These are phyloP conservation scores for Phytophthora tubulina DNA, from an alignment of 352 stramenopile genomes.

Conservation along the genomic window DNA sequence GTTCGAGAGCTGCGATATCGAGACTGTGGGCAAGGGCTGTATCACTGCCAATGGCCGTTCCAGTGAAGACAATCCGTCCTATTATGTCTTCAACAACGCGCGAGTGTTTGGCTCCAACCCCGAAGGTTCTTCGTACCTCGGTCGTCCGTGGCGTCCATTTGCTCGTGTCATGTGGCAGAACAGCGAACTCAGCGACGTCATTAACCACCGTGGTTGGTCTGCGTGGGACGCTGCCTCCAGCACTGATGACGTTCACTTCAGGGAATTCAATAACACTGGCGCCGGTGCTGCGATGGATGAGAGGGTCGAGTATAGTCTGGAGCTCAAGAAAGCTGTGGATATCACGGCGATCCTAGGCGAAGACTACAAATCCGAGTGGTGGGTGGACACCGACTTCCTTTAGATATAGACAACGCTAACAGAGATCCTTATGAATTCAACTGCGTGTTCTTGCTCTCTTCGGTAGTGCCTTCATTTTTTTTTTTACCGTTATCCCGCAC, in stretches of 20 bases:
- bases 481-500: too few species aligned
- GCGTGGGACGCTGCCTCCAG: slow-evolving; percentile 12
- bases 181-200: slow-evolving; percentile 23
- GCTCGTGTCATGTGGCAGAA: slow-evolving; percentile 32
- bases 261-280: slow-evolving; percentile 33
- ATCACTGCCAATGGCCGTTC: slow-evolving; percentile 31
- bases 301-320: slow-evolving; percentile 15
- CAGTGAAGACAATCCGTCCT: slow-evolving; percentile 21
- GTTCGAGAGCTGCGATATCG: slow-evolving; percentile 32
- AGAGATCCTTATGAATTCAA: not conserved
- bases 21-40: slow-evolving; percentile 23
- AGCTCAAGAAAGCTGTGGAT: slow-evolving; percentile 12
- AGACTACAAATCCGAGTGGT: slow-evolving; percentile 13
- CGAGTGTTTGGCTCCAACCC: slow-evolving; percentile 15
- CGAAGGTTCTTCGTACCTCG: slow-evolving; percentile 17
- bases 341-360: slow-evolving; percentile 16
- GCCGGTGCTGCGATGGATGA: slow-evolving; percentile 19
- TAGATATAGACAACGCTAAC: not conserved
- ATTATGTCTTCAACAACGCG: slow-evolving; percentile 32
- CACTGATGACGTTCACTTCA: slow-evolving; percentile 24
- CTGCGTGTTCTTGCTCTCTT: not conserved
- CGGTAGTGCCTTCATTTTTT: too few species aligned
- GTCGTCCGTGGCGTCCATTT: slow-evolving; percentile 28
- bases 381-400: slow-evolving; percentile 3
- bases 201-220: slow-evolving; percentile 24